These are phyloP conservation scores for Dendrobium huoshanense DNA, from an alignment of 106 monocot genomes.

Conservation along the genomic window DNA sequence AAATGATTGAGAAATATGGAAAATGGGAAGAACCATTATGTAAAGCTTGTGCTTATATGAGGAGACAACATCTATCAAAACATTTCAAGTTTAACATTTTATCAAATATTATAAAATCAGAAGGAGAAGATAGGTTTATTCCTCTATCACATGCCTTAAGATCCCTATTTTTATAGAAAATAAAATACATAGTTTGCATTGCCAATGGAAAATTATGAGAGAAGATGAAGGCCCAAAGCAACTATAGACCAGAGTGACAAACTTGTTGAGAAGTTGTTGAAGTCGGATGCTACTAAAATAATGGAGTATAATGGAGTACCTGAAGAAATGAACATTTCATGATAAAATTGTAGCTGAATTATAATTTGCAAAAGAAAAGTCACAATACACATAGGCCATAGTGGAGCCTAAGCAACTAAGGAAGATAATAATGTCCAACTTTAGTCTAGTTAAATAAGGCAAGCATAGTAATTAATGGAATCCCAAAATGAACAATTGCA, in stretches of 20 bases:
- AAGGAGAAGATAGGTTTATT: not conserved
- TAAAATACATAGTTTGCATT: not conserved
- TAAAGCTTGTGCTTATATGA: not conserved
- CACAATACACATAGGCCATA: too few relatives aligned
- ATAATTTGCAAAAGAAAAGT: too few relatives aligned
- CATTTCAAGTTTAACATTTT: not conserved
- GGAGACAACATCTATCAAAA: not conserved
- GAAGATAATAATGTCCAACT: too few relatives aligned
- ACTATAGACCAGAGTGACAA: not conserved
- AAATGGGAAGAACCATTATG: not conserved
- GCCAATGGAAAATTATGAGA: not conserved
- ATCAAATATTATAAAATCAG: not conserved
- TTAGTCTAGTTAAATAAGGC: too few relatives aligned
- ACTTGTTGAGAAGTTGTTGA: not conserved
- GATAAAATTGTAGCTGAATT: too few relatives aligned
- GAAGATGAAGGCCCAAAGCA: not conserved
- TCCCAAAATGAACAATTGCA: too few relatives aligned
- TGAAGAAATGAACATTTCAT: not conserved
- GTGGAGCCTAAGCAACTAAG: too few relatives aligned
- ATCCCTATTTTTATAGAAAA: not conserved
- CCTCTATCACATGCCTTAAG: not conserved
- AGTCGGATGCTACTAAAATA: not conserved
- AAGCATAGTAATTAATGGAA: too few relatives aligned
- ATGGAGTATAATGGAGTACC: not conserved
- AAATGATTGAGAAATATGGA: not conserved